Evolutionary conservation across 108 stramenopile species (phyloP).

Genomic region (Nitzschia sp.): DNA sequence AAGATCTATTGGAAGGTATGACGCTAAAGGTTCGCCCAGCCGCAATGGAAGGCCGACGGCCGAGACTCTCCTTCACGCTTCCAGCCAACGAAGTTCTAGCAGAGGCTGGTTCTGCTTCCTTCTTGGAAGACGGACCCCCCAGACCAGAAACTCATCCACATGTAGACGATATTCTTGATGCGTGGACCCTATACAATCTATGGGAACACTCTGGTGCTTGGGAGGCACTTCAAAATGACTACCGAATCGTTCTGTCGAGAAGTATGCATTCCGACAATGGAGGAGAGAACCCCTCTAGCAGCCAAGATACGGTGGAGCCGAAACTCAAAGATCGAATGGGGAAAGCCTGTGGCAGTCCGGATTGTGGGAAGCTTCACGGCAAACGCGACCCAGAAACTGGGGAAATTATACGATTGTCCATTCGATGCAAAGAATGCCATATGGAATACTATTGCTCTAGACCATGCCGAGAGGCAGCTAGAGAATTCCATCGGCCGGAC

Average conservation of each 20-base stretch:
- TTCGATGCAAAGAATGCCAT: conserved; percentile 42
- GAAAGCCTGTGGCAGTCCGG: conserved; percentile 39
- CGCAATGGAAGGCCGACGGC: conserved; percentile 20
- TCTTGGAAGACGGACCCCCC: conserved; percentile 57
- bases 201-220: conserved; percentile 72
- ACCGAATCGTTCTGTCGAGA: conserved; percentile 42
- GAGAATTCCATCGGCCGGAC: conserved; percentile 18
- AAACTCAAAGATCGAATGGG: conserved; percentile 33
- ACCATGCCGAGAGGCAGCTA: conserved; percentile 31
- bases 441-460: conserved; percentile 46
- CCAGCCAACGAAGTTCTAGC: conserved; percentile 49
- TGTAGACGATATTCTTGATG: conserved; percentile 55
- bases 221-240: conserved; percentile 66
- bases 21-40: conserved; percentile 38
- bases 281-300: conserved; percentile 13
- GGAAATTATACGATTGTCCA: conserved; percentile 38
- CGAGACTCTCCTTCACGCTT: conserved; percentile 49
- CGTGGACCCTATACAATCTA: conserved; percentile 62
- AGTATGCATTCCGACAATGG: conserved; percentile 49
- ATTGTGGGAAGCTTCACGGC: conserved; percentile 41
- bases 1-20: conserved; percentile 50
- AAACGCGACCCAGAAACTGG: conserved; percentile 31
- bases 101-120: conserved; percentile 57
- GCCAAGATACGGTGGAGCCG: conserved; percentile 19
- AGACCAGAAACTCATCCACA: conserved; percentile 51